Evolutionary conservation across 768 basidiomycete species (phyloP).

Genomic region (Pleurotus platypus): DNA sequence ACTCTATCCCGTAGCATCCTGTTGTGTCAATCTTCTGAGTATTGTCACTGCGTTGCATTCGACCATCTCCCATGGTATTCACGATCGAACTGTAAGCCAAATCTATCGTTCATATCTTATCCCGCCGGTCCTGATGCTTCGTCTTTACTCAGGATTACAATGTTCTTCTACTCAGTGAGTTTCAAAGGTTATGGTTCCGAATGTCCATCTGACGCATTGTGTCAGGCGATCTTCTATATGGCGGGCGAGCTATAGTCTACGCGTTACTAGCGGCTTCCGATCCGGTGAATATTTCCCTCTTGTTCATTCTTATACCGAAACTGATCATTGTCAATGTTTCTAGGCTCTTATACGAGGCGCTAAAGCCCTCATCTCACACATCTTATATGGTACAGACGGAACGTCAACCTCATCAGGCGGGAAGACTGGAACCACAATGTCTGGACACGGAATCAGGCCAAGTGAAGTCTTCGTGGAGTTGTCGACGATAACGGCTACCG

Average conservation of each 20-base stretch:
- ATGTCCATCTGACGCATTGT: neutral
- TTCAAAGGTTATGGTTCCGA: no score
- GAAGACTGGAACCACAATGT: neutral
- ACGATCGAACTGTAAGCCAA: neutral
- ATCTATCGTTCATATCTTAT: no score
- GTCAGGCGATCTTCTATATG: neutral
- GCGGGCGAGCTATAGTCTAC: constrained; percentile 8
- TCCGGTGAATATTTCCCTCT: constrained; percentile 9
- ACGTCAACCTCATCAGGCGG: neutral
- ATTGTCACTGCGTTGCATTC: constrained; percentile 2
- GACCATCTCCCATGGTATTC: constrained; percentile 1
- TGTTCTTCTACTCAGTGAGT: neutral
- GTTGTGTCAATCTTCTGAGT: constrained; percentile 7
- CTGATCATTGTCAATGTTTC: no score
- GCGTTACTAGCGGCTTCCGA: constrained; percentile 10
- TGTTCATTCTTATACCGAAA: neutral
- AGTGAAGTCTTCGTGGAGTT: neutral
- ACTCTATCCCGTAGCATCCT: constrained; percentile 9
- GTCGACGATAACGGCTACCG: neutral
- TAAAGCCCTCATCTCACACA: neutral
- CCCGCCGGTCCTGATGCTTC: no score
- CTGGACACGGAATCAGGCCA: neutral
- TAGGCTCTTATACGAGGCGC: neutral
- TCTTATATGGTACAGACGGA: neutral
- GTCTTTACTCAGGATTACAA: neutral